phyloP scores from a whole-genome alignment of 352 stramenopile species.

The Pythium chondricola region DNA sequence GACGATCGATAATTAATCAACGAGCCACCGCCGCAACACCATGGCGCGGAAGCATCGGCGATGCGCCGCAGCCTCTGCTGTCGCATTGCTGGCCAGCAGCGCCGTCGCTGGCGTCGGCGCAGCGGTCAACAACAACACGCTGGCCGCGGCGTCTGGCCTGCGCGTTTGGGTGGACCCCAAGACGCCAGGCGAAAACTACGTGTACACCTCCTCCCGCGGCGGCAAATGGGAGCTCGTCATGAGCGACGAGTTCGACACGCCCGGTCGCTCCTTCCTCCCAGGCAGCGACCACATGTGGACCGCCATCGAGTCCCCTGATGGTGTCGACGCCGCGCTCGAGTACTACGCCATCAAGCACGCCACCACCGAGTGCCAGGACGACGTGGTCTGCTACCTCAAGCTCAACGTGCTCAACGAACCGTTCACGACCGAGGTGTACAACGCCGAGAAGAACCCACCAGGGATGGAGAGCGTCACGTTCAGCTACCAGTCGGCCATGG shows the following conservation, averaged over 20 bases:
- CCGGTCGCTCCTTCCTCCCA: slow-evolving; percentile 83
- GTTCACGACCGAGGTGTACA: slow-evolving; percentile 40
- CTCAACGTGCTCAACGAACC: slow-evolving; percentile 34
- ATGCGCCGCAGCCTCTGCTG: no score
- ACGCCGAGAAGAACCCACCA: slow-evolving; percentile 41
- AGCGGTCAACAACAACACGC: no score
- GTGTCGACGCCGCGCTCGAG: slow-evolving; percentile 5
- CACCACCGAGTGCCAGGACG: not conserved
- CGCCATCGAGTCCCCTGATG: slow-evolving; percentile 90
- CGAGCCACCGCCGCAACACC: no score
- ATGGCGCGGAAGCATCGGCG: no score
- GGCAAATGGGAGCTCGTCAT: slow-evolving; percentile 75
- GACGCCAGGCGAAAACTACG: slow-evolving; percentile 30
- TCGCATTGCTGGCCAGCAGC: no score
- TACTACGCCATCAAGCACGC: slow-evolving; percentile 17
- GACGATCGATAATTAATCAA: no score
- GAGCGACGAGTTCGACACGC: slow-evolving; percentile 93
- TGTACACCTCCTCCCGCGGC: slow-evolving; percentile 39
- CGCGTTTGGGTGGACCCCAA: slow-evolving; percentile 50
- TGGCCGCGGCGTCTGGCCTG: not conserved
- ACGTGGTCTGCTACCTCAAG: slow-evolving; percentile 43
- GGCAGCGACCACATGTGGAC: slow-evolving; percentile 93
- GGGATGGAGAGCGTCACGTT: slow-evolving; percentile 48
- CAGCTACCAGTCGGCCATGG: slow-evolving; percentile 75
- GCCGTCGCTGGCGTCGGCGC: no score